These are phyloP conservation scores for Clavispora fructus DNA, from an alignment of 805 yeast species.

Conservation along the genomic window DNA sequence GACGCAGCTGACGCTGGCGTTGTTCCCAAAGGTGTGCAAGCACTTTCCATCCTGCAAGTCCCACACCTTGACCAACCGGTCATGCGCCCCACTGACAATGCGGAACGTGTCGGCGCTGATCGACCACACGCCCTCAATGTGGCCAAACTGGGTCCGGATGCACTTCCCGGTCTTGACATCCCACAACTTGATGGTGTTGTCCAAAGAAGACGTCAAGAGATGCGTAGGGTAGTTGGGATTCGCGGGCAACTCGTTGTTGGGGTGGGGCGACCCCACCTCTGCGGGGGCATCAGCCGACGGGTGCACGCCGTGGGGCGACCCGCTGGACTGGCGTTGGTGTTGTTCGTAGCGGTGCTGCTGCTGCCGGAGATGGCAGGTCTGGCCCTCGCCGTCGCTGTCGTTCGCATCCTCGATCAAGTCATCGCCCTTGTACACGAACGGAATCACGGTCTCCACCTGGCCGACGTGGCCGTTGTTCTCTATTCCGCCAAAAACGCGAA, in stretches of 20 bases:
- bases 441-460: slow-evolving; percentile 89
- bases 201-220: slow-evolving; percentile 79
- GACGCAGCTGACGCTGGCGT: slow-evolving; percentile 57
- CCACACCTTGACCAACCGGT: slow-evolving; percentile 86
- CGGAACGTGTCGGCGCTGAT: slow-evolving; percentile 94
- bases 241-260: slow-evolving; percentile 6
- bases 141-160: slow-evolving; percentile 92
- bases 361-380: slow-evolving; percentile 9
- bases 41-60: slow-evolving; percentile 92
- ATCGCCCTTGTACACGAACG: slow-evolving; percentile 64
- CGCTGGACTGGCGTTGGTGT: slow-evolving; percentile 3
- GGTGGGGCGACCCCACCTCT: neutral
- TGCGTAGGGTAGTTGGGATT: slow-evolving; percentile 64
- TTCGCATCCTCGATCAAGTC: slow-evolving; percentile 43
- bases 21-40: slow-evolving; percentile 85
- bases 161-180: slow-evolving; percentile 83
- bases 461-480: slow-evolving; percentile 83
- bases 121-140: slow-evolving; percentile 97
- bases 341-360: slow-evolving; percentile 12
- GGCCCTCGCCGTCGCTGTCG: slow-evolving; percentile 33
- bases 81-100: slow-evolving; percentile 92
- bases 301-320: too few species aligned
- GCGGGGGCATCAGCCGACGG: too few species aligned
- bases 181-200: slow-evolving; percentile 92
- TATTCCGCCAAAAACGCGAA: slow-evolving; percentile 72